Base-by-base conservation (phyloP, 352 stramenopile genomes). In the Phytophthora nicotianae region DNA sequence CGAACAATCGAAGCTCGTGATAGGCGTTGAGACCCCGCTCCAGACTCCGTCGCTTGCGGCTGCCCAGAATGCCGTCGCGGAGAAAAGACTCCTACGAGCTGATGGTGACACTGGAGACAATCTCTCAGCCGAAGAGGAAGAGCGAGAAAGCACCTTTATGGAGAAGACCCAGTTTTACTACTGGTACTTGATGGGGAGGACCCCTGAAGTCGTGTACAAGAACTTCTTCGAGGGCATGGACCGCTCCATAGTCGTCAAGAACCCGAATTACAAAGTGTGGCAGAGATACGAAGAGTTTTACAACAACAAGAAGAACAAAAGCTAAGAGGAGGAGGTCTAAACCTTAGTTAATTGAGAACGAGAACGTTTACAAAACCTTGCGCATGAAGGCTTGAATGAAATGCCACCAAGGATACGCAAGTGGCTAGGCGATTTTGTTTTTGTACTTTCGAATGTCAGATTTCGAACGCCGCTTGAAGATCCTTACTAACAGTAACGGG, bases 151-250 rank as follows among this genome's bases (percentile, higher is more conserved):
- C 17, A 23, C 11, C 9, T 54, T 60, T 11, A 5, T 38, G 20
- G 58, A 60, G 14, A 60, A 50, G 5, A 7, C 32, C 5, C 49
- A 65, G 24, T 65, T 65, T 14, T 50, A 46, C 26, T 65, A 65
- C 41, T 65, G 50, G 58, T 38, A 53, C 13, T 20, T n/a, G 58
- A 54, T 46, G 41, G 40, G 40, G 10, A 16, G 55, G 10, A 65
- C 49, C 11, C 58, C 58, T 26, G 24, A 21, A 16, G 23, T 53
- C 9, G 37, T 65, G 21, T 65, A 65, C 27, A 14, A 50, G 13
- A 33, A 65, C 23, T 54, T 53, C 17, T 65, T 60, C 37, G 24
- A 65, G 38, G 57, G 57, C 16, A 19, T 65, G 9, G 57, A 65
- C 38, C 19, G 29, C 8, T 26, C 26, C 6, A 65, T 58, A 21